phyloP scores from a whole-genome alignment of 2,329 filamentous ascomycete genomes.

The Domatiomyces globalis region DNA sequence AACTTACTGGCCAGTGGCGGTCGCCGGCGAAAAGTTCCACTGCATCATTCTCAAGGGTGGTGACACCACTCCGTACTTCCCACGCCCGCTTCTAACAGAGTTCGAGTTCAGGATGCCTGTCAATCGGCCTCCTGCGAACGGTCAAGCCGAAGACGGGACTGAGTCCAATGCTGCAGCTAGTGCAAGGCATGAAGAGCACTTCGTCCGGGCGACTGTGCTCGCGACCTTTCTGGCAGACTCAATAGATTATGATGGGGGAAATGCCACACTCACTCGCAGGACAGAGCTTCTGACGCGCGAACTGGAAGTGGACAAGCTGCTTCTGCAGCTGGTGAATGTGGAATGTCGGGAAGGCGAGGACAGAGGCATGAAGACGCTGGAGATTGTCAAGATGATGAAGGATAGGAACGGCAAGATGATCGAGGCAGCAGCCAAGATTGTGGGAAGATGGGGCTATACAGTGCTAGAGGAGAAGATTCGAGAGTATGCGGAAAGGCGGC shows the following conservation, averaged over 20 bases:
- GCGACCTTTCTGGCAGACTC: constrained; percentile 63
- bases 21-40: constrained; percentile 83
- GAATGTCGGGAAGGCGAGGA: constrained; percentile 92
- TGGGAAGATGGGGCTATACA: constrained; percentile 64
- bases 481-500: constrained; percentile 60
- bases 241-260: constrained; percentile 50
- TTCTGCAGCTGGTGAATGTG: constrained; percentile 73
- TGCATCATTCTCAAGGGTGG: constrained; percentile 97
- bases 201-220: constrained; percentile 59
- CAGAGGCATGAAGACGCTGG: constrained; percentile 82
- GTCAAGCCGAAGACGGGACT: constrained; percentile 12
- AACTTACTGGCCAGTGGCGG: constrained; percentile 87
- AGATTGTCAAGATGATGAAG: constrained; percentile 73
- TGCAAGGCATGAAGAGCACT: constrained; percentile 61
- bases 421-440: constrained; percentile 80
- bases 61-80: constrained; percentile 86
- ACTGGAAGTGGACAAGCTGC: constrained; percentile 74
- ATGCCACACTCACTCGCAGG: constrained; percentile 42
- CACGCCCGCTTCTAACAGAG: constrained; percentile 74
- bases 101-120: constrained; percentile 85
- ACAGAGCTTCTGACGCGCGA: constrained; percentile 55
- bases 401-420: constrained; percentile 80
- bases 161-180: constrained; percentile 33
- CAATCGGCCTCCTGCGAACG: constrained; percentile 33
- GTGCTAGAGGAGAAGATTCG: constrained; percentile 83